Base-by-base conservation (phyloP, 495 filamentous ascomycete species). In the Hypoxylon crocopeplum region DNA sequence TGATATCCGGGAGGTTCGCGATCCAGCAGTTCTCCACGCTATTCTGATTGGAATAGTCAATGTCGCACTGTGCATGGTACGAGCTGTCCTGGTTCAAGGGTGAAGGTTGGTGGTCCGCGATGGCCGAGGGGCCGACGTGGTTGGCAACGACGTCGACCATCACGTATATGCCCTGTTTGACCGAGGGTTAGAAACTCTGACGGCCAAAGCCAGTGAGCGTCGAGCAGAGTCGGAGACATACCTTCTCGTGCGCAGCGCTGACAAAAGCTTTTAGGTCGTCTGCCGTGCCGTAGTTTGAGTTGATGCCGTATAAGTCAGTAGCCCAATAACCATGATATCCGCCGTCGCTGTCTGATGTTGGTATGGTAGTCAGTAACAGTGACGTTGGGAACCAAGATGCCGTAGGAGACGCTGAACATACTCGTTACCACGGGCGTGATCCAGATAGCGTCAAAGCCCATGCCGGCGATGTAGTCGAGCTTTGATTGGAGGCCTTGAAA, bases 381-480 rank as follows among this genome's bases (percentile, higher is more conserved):
- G 32, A n/a, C 10, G 13, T 34, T 49, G 13, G 11, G n/a, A 1
- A n/a, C n/a, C 24, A 22, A 16, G 13, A 34, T n/a, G n/a, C 4
- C 15, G 13, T 22, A 10, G 24, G 0, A n/a, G 27, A 13, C 11
- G 25, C 13, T 8, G 16, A 16, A 70, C 64, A 65, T 48, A 62
- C 73, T 75, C 11, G 72, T 62, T 8, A 88, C 88, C 10, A 93
- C 76, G 0, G 89, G 91, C 0, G 87, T 88, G 47, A 93, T 94
- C 90, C 90, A 93, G 39, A 93, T 84, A 17, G 89, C 88, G 32
- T 87, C 88, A 60, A 93, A 93, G 12, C 91, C 89, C 85, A 93
- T 88, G 48, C 78, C 78, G 63, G 91, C 82, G 66, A 93, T 89
- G 60, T 89, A 79, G 70, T 88, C 86, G 25, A 89, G 73, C 53